Base-by-base conservation (phyloP, 2,329 filamentous ascomycete genomes). In the Xylariaceae sp. region DNA sequence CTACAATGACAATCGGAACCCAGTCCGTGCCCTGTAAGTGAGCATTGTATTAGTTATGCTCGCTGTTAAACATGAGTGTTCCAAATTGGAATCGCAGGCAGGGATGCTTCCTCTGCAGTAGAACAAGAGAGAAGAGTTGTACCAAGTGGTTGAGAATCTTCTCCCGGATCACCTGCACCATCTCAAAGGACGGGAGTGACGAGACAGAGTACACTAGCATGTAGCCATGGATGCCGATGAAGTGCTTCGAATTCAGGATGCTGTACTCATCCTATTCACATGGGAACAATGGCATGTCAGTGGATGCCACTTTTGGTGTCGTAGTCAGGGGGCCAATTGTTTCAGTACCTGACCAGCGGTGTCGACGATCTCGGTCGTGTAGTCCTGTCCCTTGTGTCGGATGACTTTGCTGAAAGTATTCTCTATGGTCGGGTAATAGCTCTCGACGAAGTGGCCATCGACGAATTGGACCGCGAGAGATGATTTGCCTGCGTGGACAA, bases 141-240 rank as follows among this genome's bases (percentile, higher is more conserved):
- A 96, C 92, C 57, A 97, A 75, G 68, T 97, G 92, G 68, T 96
- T 96, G 51, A 99, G 76, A 55, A 99, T 96, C 79, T 97, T 99
- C 69, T 97, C 92, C 22, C 91, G 81, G 59, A 99, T 96, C 52
- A 96, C 90, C 64, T 89, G 84, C 44, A 96, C 87, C 92, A 97
- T 99, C 68, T 99, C 94, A 66, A 96, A 97, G 10, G 90, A 95
- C 62, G 94, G 88, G 64, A 89, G 85, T 42, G 89, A 96, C 18
- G 89, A 88, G 44, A 99, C 91, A n/a, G 91, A 96, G 73, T 99
- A 99, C 43, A 96, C 92, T 53, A 99, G 86, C 81, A 99, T 90
- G 71, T 97, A 99, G 49, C 94, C 94, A 75, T 99, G 94, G 59
- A 97, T 97, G 56, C 94, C 94, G 68, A 99, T 97, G 65, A 97